These are phyloP conservation scores for Magnaporthiopsis poae DNA, from an alignment of 2,329 filamentous ascomycete species.

Conservation along the genomic window DNA sequence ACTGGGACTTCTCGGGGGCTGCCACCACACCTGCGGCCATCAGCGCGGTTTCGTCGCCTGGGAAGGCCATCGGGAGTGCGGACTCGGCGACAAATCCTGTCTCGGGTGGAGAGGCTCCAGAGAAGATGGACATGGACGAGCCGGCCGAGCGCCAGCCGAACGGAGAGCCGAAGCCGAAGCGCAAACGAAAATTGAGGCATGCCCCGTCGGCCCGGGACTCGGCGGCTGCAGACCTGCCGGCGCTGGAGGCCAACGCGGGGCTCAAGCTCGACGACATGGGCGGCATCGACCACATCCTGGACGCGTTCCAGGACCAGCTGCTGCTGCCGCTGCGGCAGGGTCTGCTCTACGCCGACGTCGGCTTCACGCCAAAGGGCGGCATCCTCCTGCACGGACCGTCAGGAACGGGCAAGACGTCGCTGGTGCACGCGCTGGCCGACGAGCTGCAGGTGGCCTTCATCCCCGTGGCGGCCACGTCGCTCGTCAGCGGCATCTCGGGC, in stretches of 20 bases:
- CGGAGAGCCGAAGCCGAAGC: slow-evolving; percentile 58
- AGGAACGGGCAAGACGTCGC: slow-evolving; percentile 77
- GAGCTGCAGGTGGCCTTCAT: slow-evolving; percentile 69
- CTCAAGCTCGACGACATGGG: slow-evolving; percentile 63
- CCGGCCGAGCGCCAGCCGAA: slow-evolving; percentile 45
- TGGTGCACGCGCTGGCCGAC: slow-evolving; percentile 70
- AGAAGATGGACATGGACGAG: slow-evolving; percentile 4
- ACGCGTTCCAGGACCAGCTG: slow-evolving; percentile 59
- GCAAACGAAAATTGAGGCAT: slow-evolving; percentile 41
- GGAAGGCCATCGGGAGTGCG: not conserved
- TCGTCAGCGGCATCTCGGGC: slow-evolving; percentile 79
- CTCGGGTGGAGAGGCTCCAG: not conserved
- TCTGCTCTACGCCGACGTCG: slow-evolving; percentile 53
- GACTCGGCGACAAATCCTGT: not conserved
- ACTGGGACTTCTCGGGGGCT: slow-evolving; percentile 24
- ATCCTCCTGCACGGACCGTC: slow-evolving; percentile 74
- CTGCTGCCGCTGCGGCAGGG: slow-evolving; percentile 63
- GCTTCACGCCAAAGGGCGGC: slow-evolving; percentile 61
- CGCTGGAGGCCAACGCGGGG: slow-evolving; percentile 35
- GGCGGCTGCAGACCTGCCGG: not conserved
- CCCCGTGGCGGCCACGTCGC: slow-evolving; percentile 68
- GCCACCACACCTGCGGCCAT: not conserved
- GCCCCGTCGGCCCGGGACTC: not conserved
- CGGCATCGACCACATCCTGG: slow-evolving; percentile 63
- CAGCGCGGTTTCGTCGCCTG: not conserved